These are phyloP conservation scores for Trapa incisa DNA, from an alignment of 345 rosid genomes.

Conservation along the genomic window DNA sequence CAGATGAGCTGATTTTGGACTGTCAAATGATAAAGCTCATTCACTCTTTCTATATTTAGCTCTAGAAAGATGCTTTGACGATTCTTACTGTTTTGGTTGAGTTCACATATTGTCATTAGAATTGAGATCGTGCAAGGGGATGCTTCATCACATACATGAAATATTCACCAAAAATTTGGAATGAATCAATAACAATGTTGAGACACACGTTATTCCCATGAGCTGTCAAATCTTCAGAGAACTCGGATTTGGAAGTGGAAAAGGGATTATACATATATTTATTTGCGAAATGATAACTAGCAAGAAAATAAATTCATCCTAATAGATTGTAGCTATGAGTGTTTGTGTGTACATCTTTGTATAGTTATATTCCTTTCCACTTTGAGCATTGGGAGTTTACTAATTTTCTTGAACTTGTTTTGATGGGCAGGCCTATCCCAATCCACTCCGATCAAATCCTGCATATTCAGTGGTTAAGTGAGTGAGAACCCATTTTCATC, in stretches of 20 bases:
- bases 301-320: too few relatives aligned
- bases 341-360: neutral
- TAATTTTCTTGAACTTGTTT: neutral
- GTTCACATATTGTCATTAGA: too few relatives aligned
- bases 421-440: conserved; percentile 40
- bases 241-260: neutral
- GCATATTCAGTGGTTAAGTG: conserved; percentile 82
- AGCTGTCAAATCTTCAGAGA: neutral
- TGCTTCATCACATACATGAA: too few relatives aligned
- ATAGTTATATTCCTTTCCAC: neutral
- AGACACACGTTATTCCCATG: neutral
- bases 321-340: neutral
- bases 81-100: too few relatives aligned
- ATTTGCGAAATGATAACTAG: neutral
- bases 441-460: conserved; percentile 74
- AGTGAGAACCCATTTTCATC: conserved; percentile 15
- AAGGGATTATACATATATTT: neutral
- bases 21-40: too few relatives aligned
- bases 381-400: neutral
- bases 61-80: too few relatives aligned
- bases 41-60: too few relatives aligned
- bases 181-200: too few relatives aligned
- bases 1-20: neutral
- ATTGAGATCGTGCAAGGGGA: too few relatives aligned
- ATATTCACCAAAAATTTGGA: too few relatives aligned